These are phyloP conservation scores for Penicillium sp. DNA, from an alignment of 2,329 filamentous ascomycete species.

Conservation along the genomic window DNA sequence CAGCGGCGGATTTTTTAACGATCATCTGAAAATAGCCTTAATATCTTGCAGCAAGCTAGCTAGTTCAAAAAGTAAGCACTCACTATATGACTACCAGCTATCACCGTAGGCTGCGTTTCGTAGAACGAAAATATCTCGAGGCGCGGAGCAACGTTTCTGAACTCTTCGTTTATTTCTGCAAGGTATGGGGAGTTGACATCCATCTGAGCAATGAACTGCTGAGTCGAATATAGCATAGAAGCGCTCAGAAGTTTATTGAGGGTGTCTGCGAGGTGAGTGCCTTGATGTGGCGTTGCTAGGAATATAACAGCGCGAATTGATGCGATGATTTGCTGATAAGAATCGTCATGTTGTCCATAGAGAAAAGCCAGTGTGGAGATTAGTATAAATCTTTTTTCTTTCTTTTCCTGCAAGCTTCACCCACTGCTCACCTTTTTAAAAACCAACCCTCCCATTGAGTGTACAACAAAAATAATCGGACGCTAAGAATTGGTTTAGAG, in stretches of 20 bases:
- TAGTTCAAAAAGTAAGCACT: no score
- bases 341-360: slow-evolving; percentile 18
- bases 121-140: slow-evolving; percentile 46
- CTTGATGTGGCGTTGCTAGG: slow-evolving; percentile 28
- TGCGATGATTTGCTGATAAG: slow-evolving; percentile 14
- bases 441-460: slow-evolving; percentile 47
- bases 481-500: no score
- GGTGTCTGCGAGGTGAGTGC: slow-evolving; percentile 21
- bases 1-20: slow-evolving; percentile 40
- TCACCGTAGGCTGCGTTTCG: slow-evolving; percentile 35
- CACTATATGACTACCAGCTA: slow-evolving; percentile 19
- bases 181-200: slow-evolving; percentile 32
- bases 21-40: slow-evolving; percentile 21
- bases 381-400: no score
- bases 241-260: slow-evolving; percentile 30
- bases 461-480: slow-evolving; percentile 42
- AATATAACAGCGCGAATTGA: slow-evolving; percentile 22
- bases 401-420: no score
- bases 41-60: no score
- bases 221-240: slow-evolving; percentile 24
- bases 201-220: slow-evolving; percentile 40
- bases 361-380: slow-evolving; percentile 17
- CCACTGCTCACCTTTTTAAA: slow-evolving; percentile 22
- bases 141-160: slow-evolving; percentile 36
- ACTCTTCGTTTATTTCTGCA: slow-evolving; percentile 43